phyloP scores from a whole-genome alignment of 179 eudicot genomes.

The Actinidia polygama region DNA sequence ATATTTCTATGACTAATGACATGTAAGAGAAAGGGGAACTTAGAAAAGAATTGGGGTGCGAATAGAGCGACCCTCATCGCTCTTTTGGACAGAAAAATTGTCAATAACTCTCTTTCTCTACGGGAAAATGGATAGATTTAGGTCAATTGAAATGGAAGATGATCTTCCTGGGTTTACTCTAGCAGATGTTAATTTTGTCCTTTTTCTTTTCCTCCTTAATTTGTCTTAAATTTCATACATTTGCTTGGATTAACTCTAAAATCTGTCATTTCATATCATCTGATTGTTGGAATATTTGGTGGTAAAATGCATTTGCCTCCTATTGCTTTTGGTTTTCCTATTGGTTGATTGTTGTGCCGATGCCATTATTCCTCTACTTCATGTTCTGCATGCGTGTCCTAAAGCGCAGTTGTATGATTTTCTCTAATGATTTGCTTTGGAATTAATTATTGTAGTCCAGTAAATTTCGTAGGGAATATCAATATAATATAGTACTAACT shows the following conservation, averaged over 20 bases:
- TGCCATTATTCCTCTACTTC: background rate
- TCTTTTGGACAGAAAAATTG: background rate
- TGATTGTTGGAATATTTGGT: background rate
- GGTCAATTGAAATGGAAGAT: conserved; percentile 23
- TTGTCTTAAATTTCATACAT: background rate
- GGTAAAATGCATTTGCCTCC: too few relatives aligned
- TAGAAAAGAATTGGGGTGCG: too few relatives aligned
- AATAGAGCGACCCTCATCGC: too few relatives aligned
- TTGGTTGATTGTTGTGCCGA: background rate
- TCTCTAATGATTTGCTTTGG: background rate
- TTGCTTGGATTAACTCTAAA: background rate
- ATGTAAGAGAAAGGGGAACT: too few relatives aligned
- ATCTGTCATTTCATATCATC: background rate
- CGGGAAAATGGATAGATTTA: conserved; percentile 14
- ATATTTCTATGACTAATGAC: background rate
- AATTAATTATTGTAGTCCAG: background rate
- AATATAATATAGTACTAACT: too few relatives aligned
- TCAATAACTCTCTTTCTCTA: background rate
- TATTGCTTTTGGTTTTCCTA: background rate
- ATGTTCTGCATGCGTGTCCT: too few relatives aligned
- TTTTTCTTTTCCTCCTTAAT: background rate
- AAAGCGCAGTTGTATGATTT: background rate
- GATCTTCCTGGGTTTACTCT: conserved; percentile 27
- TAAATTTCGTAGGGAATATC: background rate
- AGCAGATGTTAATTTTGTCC: conserved; percentile 20